Evolutionary conservation across 352 stramenopile genomes (phyloP), one percentile per base, ranked within the genome.

Genomic region (Pythium guiyangense): DNA sequence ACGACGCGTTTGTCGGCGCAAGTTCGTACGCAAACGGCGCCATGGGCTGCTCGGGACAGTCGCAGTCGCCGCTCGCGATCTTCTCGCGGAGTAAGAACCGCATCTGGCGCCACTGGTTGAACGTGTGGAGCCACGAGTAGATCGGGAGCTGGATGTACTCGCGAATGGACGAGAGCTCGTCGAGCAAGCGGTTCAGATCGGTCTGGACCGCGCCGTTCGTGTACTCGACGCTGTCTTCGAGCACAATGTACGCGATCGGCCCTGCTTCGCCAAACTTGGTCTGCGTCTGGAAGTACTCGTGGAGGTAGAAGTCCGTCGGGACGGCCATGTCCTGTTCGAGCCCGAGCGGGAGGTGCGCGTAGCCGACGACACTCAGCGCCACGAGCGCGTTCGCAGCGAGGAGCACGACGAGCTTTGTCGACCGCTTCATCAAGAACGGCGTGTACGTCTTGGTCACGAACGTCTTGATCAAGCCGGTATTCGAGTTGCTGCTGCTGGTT

Each of bases 201-300:
- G 60, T 59, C 27, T 92, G 81, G 14, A 79, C 53, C 0, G 53
- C 53, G 5, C 56, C 69, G 53, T 96, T 69, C 11, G 77, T 92
- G 64, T 96, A 97, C 47, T 95, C 60, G 1, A 84, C 60, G 8
- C 59, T 51, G 20, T 69, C 60, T 14, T 85, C 73, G 0, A 90
- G 46, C 55, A 92, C 88, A 26, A 96, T 70, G 61, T 96, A 97
- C n/a, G 84, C 86, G 42, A 85, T 79, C 22, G 89, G 89, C 18
- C 89, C 89, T 15, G 89, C 86, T 54, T 96, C 86, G 42, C 86
- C 86, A 40, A 83, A 78, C 49, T 83, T 74, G 25, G 87, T 93
- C 60, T 97, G 86, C 34, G 79, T 77, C 42, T 91, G 65, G 59
- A 96, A 97, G 56, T 96, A 97, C 35, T 88, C 78, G 55, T 96